phyloP scores from a whole-genome alignment of 768 basidiomycete species.

The Amanita phalloides region DNA sequence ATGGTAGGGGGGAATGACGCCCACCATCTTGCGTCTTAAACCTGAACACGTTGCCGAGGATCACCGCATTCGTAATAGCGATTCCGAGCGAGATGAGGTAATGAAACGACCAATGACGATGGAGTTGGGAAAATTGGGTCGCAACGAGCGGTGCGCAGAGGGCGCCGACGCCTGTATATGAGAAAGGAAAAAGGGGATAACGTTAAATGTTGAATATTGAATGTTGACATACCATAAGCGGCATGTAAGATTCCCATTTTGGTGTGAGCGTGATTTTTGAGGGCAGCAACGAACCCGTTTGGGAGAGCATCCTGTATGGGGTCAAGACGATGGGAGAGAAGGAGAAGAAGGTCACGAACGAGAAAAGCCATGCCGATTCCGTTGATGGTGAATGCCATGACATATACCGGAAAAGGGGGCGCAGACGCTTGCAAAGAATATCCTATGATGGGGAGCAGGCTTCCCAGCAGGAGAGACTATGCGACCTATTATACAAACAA shows the following conservation, averaged over 20 bases:
- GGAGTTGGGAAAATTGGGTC: slow-evolving; percentile 65
- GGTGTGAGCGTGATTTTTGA: slow-evolving; percentile 40
- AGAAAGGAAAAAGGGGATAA: neutral
- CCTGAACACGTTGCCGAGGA: slow-evolving; percentile 52
- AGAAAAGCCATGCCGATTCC: slow-evolving; percentile 32
- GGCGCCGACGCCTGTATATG: slow-evolving; percentile 46
- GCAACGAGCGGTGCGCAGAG: slow-evolving; percentile 63
- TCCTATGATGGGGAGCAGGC: slow-evolving; percentile 39
- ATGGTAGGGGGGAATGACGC: neutral
- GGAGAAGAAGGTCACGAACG: slow-evolving; percentile 18
- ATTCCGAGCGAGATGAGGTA: slow-evolving; percentile 63
- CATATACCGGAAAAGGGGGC: slow-evolving; percentile 56
- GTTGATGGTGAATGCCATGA: slow-evolving; percentile 33
- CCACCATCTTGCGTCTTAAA: slow-evolving; percentile 60
- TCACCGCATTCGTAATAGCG: slow-evolving; percentile 41
- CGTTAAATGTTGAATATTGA: neutral
- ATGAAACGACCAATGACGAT: slow-evolving; percentile 62
- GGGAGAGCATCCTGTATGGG: slow-evolving; percentile 48
- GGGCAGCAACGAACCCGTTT: slow-evolving; percentile 55
- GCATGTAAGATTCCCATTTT: slow-evolving; percentile 69
- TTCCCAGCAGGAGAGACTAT: slow-evolving; percentile 22
- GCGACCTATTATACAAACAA: too few species aligned
- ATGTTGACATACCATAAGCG: slow-evolving; percentile 35
- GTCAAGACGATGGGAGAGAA: neutral
- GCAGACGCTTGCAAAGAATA: slow-evolving; percentile 44